These are phyloP conservation scores for Cryptosporidium tyzzeri DNA, from an alignment of 169 alveolate species.

Conservation along the genomic window DNA sequence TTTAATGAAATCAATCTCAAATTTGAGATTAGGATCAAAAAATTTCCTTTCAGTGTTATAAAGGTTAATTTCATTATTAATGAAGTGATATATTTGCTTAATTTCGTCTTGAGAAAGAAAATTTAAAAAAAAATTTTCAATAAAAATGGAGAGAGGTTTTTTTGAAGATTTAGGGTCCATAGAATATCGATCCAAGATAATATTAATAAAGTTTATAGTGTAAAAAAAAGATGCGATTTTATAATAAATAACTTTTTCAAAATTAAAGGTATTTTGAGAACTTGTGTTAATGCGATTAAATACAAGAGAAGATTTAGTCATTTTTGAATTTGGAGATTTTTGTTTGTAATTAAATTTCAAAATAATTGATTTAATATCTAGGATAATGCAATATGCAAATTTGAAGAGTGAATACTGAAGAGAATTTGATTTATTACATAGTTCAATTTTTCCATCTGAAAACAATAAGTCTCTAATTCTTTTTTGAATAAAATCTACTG, in stretches of 20 bases:
- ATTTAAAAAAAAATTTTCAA: slow-evolving; percentile 18
- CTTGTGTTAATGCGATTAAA: neutral
- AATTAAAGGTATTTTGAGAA: neutral
- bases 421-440: neutral
- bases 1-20: slow-evolving; percentile 37
- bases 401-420: slow-evolving; percentile 6
- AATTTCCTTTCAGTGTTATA: neutral
- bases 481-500: neutral
- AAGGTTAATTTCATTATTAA: neutral
- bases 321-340: neutral
- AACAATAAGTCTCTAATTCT: neutral
- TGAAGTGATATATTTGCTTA: neutral
- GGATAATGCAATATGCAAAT: neutral
- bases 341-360: neutral
- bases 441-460: neutral
- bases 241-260: slow-evolving; percentile 16
- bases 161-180: neutral
- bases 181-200: slow-evolving; percentile 4
- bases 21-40: slow-evolving; percentile 14
- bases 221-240: slow-evolving; percentile 33
- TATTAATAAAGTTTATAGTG: slow-evolving; percentile 32
- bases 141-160: neutral
- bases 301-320: neutral
- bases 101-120: slow-evolving; percentile 20
- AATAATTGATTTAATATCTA: slow-evolving; percentile 6